Evolutionary conservation across 257 asterid species (phyloP), one percentile per base, ranked within the genome.

Genomic region (Gentiana macrophylla): DNA sequence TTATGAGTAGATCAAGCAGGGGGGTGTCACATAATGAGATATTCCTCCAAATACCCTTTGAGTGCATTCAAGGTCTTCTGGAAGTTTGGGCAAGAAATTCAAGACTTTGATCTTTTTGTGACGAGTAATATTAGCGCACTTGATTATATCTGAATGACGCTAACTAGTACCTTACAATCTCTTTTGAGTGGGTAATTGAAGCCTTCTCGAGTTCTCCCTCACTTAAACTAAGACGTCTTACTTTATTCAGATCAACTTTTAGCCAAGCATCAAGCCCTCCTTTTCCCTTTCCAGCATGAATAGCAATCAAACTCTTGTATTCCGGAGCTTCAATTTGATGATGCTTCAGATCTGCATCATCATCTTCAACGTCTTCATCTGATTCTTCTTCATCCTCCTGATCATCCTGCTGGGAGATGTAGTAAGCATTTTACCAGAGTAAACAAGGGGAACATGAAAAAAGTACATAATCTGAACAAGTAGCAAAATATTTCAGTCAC

Each of bases 141-240:
- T 35, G 41, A 45, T 37, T 33, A 15, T 41, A 56, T 35, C 32
- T 38, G 51, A 57, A 2, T n/a, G 59, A 37, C 9, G 5, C 10
- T 32, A n/a, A 32, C 12, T 34, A 48, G 37, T 75, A 91, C 98
- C 94, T 88, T 46, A 84, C 76, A 15, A 91, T 77, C 4, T 67
- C 71, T 64, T 70, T 72, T 57, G 70, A 69, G 53, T 65, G 72
- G 65, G 70, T 70, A 36, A 33, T 35, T 38, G 77, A 74, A 59
- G 91, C 89, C 55, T 79, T 79, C 51, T 78, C 82, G 62, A 84
- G 76, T 52, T 73, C 80, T 66, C 56, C 76, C 75, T 86, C 96
- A 49, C 94, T 84, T 58, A 86, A 82, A 74, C 94, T 86, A 73
- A 86, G 83, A 57, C 96, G 86, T 64, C 85, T 80, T 56, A 75